phyloP scores from a whole-genome alignment of 805 yeast genomes.

The Lachancea thermotolerans region DNA sequence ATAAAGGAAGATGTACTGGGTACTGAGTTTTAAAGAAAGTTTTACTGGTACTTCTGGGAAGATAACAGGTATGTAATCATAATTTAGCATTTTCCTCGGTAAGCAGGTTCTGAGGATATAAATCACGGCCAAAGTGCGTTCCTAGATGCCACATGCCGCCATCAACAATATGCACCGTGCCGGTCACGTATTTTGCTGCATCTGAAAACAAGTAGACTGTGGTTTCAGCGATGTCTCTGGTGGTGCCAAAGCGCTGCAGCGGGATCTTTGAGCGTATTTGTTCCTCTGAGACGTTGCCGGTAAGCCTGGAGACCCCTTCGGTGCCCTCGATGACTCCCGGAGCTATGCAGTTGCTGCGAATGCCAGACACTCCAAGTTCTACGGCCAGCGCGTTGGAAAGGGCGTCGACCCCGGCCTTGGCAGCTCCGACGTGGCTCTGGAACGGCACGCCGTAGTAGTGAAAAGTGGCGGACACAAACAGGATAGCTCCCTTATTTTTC shows the following conservation, averaged over 20 bases:
- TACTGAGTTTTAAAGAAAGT: background rate
- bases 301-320: constrained; percentile 73
- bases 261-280: constrained; percentile 42
- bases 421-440: constrained; percentile 89
- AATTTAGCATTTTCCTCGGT: constrained; percentile 34
- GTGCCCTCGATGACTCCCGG: constrained; percentile 89
- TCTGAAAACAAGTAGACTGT: constrained; percentile 80
- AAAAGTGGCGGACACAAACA: constrained; percentile 83
- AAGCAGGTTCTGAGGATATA: constrained; percentile 40
- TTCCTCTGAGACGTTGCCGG: constrained; percentile 34
- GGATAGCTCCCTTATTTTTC: constrained; percentile 58
- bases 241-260: constrained; percentile 58
- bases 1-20: constrained; percentile 11
- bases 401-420: constrained; percentile 94
- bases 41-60: background rate
- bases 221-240: constrained; percentile 78
- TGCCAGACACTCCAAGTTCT: constrained; percentile 85
- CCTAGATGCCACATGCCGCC: constrained; percentile 90
- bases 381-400: constrained; percentile 77
- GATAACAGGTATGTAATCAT: constrained; percentile 13
- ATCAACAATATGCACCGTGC: constrained; percentile 75
- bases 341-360: constrained; percentile 77
- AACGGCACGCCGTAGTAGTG: constrained; percentile 86
- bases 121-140: constrained; percentile 28
- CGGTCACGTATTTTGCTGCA: constrained; percentile 73